phyloP scores from a whole-genome alignment of 2,329 filamentous ascomycete genomes.

The Atkinsonella texensis region DNA sequence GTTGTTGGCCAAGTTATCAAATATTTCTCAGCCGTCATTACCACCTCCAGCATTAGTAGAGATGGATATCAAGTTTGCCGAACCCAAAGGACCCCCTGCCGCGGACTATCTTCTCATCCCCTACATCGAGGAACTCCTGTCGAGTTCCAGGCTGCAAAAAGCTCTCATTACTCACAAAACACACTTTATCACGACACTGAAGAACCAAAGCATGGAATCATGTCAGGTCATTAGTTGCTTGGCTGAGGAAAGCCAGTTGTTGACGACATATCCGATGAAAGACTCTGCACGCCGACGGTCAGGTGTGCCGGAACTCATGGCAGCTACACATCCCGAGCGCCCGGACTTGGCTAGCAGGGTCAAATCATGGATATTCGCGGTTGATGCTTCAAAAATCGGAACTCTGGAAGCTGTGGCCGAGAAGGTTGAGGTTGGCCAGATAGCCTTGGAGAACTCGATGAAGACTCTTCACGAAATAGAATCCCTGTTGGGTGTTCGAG shows the following conservation, averaged over 20 bases:
- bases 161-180: slow-evolving; percentile 45
- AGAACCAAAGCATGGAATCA: slow-evolving; percentile 38
- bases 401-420: slow-evolving; percentile 47
- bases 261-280: slow-evolving; percentile 38
- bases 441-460: slow-evolving; percentile 41
- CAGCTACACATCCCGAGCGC: slow-evolving; percentile 22
- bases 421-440: slow-evolving; percentile 45
- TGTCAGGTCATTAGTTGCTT: slow-evolving; percentile 40
- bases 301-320: slow-evolving; percentile 33
- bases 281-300: slow-evolving; percentile 20
- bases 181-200: slow-evolving; percentile 37
- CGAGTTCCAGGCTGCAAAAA: slow-evolving; percentile 44
- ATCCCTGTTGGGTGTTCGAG: slow-evolving; percentile 30
- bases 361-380: slow-evolving; percentile 47
- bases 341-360: slow-evolving; percentile 31
- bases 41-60: not conserved
- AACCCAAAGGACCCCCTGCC: slow-evolving; percentile 10
- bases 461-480: slow-evolving; percentile 36
- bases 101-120: slow-evolving; percentile 38
- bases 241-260: slow-evolving; percentile 49
- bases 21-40: slow-evolving; percentile 18
- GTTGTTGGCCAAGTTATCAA: slow-evolving; percentile 29
- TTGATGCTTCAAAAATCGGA: slow-evolving; percentile 46
- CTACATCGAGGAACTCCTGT: slow-evolving; percentile 41
- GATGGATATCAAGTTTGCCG: slow-evolving; percentile 6